These are phyloP conservation scores for Solanum sejunctum DNA, from an alignment of 257 asterid species.

Conservation along the genomic window DNA sequence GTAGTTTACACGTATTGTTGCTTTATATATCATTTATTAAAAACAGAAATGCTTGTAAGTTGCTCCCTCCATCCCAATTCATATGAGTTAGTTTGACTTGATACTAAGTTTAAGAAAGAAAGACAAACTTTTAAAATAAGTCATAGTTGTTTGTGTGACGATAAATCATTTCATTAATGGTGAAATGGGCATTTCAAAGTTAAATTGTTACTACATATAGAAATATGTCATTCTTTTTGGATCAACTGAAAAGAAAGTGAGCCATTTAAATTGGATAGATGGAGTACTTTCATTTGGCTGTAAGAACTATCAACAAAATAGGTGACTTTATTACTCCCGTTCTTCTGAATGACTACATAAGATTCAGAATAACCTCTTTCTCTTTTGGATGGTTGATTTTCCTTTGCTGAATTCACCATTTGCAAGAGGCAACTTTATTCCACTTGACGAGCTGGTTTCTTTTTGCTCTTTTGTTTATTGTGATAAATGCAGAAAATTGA, in stretches of 20 bases:
- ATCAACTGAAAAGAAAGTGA: no score
- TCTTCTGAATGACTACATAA: background rate
- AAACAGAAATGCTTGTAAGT: background rate
- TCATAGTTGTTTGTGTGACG: no score
- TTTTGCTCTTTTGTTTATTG: background rate
- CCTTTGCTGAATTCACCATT: background rate
- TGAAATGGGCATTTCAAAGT: no score
- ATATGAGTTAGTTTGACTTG: no score
- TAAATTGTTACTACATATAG: no score
- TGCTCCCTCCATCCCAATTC: no score
- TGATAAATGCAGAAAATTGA: constrained; percentile 49
- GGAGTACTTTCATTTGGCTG: background rate
- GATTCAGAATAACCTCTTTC: background rate
- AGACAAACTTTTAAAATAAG: no score
- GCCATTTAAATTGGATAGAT: no score
- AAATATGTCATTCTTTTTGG: no score
- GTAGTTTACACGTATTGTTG: background rate
- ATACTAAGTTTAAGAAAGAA: no score
- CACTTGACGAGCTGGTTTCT: background rate
- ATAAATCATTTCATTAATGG: no score
- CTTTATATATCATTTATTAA: background rate
- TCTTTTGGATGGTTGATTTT: background rate
- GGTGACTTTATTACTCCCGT: background rate
- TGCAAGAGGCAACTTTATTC: background rate
- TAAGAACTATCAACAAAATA: background rate